Base-by-base conservation (phyloP, 139 green algal genomes). In the Trebouxia sp. region DNA sequence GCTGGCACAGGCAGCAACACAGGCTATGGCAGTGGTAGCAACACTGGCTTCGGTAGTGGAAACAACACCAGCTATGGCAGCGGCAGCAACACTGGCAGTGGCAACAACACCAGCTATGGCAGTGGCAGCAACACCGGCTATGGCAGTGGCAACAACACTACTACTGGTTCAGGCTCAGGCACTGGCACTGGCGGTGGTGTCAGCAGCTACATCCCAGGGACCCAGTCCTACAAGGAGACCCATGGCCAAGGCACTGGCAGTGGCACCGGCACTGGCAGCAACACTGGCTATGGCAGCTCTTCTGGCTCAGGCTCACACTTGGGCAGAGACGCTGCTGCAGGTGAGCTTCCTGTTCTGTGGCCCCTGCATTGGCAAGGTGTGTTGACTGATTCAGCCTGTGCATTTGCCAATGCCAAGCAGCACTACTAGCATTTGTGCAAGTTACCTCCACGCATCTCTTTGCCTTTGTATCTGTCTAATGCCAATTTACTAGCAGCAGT, bases 1-100 rank as follows among this genome's bases (percentile, higher is more conserved):
- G n/a, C n/a, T n/a, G n/a, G 43, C 62, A 72, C 62, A 45, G 62
- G 62, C 62, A 45, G 62, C 56, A 67, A 37, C 56, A 37, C 56
- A 7, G 56, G 62, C 32, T 42, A 41, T 10, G 32, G 32, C 32
- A 70, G 30, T n/a, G 58, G 58, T 10, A 15, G 58, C 58, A 70
- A 70, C 35, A 72, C 62, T 9, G 62, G 62, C 62, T 30, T 15
- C 43, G 62, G 62, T 3, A 20, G 12, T 43, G 62, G 32, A 12
- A 45, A 17, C 20, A 41, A 17, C 35, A 42, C 37, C 32, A 41
- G 62, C 32, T 30, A 15, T 30, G 32, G 35, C 62, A 5, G 12
- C 24, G 26, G 32, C 32, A 22, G 62, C 35, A 28, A 72, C 55
- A 66, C 55, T 38, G 55, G 55, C 55, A 66, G 55, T 39, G 55